These are phyloP conservation scores for Linum lewisii DNA, from an alignment of 345 rosid species.

Conservation along the genomic window DNA sequence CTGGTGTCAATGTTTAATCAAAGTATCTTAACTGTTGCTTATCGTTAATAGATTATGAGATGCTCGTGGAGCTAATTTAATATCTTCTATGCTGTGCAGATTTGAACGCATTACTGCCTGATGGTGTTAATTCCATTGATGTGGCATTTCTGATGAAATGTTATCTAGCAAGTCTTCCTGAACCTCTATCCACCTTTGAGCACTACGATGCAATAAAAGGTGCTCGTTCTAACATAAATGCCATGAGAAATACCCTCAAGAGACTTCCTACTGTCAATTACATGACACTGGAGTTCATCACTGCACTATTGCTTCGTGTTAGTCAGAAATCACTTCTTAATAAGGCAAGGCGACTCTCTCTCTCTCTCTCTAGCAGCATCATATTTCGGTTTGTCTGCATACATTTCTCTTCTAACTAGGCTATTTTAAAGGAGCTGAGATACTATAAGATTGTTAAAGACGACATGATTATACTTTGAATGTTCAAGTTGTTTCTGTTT, in stretches of 20 bases:
- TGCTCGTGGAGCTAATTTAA: conserved; percentile 1
- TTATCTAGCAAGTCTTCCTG: conserved; percentile 91
- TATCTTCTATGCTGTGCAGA: conserved; percentile 32
- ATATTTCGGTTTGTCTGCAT: too few relatives aligned
- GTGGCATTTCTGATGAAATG: conserved; percentile 68
- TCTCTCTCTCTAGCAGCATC: conserved; percentile 7
- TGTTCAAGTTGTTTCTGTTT: neutral
- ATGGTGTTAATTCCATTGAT: conserved; percentile 59
- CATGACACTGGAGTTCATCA: conserved; percentile 75
- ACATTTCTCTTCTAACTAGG: neutral
- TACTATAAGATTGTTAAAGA: too few relatives aligned
- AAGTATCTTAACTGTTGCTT: conserved; percentile 35
- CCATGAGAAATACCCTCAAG: conserved; percentile 61
- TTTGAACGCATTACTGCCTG: conserved; percentile 59
- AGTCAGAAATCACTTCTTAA: conserved; percentile 78
- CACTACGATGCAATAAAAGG: conserved; percentile 65
- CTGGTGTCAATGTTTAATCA: conserved; percentile 67
- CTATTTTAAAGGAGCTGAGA: too few relatives aligned
- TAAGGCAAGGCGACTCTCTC: conserved; percentile 39
- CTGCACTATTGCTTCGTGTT: conserved; percentile 69
- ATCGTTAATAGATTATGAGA: neutral
- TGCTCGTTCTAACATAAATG: conserved; percentile 58
- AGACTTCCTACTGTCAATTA: conserved; percentile 78
- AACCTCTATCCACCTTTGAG: conserved; percentile 72
- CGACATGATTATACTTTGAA: too few relatives aligned